Base-by-base conservation (phyloP, 352 stramenopile species). In the Phytophthora ohioensis region DNA sequence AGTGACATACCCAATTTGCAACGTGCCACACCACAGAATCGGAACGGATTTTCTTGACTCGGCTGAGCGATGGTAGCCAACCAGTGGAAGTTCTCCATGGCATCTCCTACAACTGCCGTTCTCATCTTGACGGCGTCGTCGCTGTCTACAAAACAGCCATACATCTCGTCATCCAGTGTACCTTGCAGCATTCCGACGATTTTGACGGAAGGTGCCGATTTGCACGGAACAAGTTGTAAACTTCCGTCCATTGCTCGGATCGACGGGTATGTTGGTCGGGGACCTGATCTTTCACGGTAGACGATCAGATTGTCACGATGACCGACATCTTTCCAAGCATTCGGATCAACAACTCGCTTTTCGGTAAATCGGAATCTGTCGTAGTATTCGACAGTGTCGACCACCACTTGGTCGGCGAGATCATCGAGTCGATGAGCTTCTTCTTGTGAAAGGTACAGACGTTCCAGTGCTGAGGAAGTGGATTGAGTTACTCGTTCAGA, bases 1-100 rank as follows among this genome's bases (percentile, higher is more conserved):
- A 79, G 42, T 2, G 84, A 32, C 1, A 67, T 71, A 1, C 43
- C 70, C 13, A 82, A 75, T 5, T 83, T 69, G 32, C 83, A 80
- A 45, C 79, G 75, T 0, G 75, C 64, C 21, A 91, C 35, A n/a
- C 82, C 82, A 10, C 85, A 76, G 65, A 86, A 86, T 43, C 76
- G 78, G 73, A 84, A 92, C 51, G 82, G 84, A 36, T 90, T 79
- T 13, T 75, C 59, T 43, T 79, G 58, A 10, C 46, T 88, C n/a
- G 78, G 79, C 31, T 60, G 73, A 17, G 68, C 77, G 46, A 85
- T 77, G 2, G 62, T 80, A 10, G 75, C 67, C 30, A 88, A 39
- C 73, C 81, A 79, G 32, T 77, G 66, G 48, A 77, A 71, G 52
- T 79, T 75, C n/a, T 84, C 70, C 51, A 83, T 71, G 1, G 48